Evolutionary conservation across 441 rosid genomes (phyloP), one percentile per base, ranked within the genome.

Genomic region (Mallotus repandus): DNA sequence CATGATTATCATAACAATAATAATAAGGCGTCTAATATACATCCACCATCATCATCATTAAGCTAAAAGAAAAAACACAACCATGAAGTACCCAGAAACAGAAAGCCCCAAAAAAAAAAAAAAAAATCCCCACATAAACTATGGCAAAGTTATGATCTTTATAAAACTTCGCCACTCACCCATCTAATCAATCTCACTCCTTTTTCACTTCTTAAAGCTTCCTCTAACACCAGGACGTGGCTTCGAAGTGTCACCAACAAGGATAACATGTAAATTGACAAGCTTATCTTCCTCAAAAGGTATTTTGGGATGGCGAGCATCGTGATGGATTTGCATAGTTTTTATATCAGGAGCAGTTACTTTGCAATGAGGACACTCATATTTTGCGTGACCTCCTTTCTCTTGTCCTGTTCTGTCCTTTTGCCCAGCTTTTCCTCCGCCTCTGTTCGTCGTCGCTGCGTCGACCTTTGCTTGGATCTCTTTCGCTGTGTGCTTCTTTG

Each of bases 401-500:
- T 88, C 98, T 50, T 65, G 53, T 2, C 98, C 98, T 3, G 91
- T 70, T 29, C 99, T 77, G 68, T 96, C 99, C 15, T 86, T 86
- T 25, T 78, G 72, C 1, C 99, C 98, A 1, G 97, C 98, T 79
- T 76, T 90, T 10, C 99, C 99, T 54, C 99, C 99, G 46, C 99
- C 99, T 13, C 98, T 80, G 78, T 88, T 93, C 32, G 97, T 93
- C 55, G 86, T 75, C 54, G 98, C 98, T 0, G 97, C 98, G 73
- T 96, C 97, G 52, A 85, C 69, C 72, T 93, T 96, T 14, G 93
- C 78, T 1, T 88, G 85, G 76, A 96, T 82, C 85, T 93, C 99
- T 84, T 96, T 96, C 45, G 98, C 98, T 18, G 97, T 96, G 83
- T 96, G 99, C 98, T 96, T 96, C 96, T 93, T 96, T 18, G 98